Conservation (phyloP, 306 rosid species). For the Biancaea sappan region DNA sequence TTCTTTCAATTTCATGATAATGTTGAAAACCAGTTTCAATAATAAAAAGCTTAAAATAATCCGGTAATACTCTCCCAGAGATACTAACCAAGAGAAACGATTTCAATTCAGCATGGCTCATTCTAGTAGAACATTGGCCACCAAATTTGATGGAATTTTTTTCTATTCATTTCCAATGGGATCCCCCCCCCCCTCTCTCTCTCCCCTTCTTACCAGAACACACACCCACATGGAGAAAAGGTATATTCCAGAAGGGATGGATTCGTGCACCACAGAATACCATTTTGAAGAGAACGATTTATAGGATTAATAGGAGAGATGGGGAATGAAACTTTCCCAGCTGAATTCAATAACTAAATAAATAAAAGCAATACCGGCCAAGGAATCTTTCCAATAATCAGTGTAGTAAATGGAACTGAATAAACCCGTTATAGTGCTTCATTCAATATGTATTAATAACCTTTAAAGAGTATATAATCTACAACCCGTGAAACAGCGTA, state of each 20-base stretch:
- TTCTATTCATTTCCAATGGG: not conserved
- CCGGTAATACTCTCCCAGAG: constrained; percentile 5
- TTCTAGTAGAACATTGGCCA: not conserved
- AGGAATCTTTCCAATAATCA: not conserved
- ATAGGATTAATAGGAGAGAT: not conserved
- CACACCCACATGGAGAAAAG: too few relatives aligned
- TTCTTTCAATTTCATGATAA: not conserved
- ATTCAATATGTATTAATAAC: not conserved
- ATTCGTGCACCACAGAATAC: not conserved
- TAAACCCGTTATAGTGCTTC: not conserved
- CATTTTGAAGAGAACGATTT: not conserved
- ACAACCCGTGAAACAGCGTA: not conserved
- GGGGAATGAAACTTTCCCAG: not conserved
- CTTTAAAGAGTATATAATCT: not conserved
- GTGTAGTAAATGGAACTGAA: not conserved
- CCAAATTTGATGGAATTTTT: not conserved
- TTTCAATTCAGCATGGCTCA: not conserved
- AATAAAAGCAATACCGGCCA: not conserved
- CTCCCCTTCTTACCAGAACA: too few relatives aligned
- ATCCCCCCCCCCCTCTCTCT: too few relatives aligned
- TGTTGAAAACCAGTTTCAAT: not conserved
- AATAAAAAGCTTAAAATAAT: not conserved
- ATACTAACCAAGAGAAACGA: not conserved
- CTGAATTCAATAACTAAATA: not conserved
- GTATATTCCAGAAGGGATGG: constrained; percentile 1